Evolutionary conservation across 352 stramenopile genomes (phyloP), one percentile per base, ranked within the genome.

Genomic region (Globisporangium apiculatum): DNA sequence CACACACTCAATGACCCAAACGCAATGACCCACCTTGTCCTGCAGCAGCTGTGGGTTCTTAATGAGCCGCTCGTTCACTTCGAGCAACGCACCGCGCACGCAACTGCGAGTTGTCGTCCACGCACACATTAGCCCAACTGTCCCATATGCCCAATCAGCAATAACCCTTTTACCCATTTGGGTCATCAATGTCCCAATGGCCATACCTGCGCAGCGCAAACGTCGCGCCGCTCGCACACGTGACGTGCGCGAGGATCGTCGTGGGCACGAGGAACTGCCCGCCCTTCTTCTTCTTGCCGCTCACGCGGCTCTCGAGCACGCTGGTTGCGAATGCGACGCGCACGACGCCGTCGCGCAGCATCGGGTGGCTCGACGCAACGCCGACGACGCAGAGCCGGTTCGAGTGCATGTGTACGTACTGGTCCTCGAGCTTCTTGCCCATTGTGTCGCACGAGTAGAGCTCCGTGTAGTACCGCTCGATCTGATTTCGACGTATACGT

Each of bases 401-500:
- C 47, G 85, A 92, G 72, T 94, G 85, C 85, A 94, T 94, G 69
- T 94, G 83, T 57, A 94, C 81, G 67, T 88, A 93, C 55, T 93
- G 83, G 63, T 94, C 85, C 60, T 94, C 78, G 57, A 65, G 57
- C 8, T 65, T 53, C 53, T 83, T 81, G 59, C 72, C 72, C 75
- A 86, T 91, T 35, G 76, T 83, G 65, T 94, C 81, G 57, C 79
- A 89, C 45, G 79, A 83, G 47, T 90, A 94, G 55, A 94, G 69
- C 62, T 91, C 67, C 40, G 83, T 94, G 66, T 94, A 94, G 71
- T 94, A 94, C 48, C 85, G 76, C 58, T 94, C 85, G 61, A 94
- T 87, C 79, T 89, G 43, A n/a, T 17, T 5, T 4, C 12, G 8
- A 12, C 10, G 5, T 12, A 14, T 38, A 50, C 7, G 41, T 11